Evolutionary conservation across 768 basidiomycete genomes (phyloP), one percentile per base, ranked within the genome.

Genomic region (Tulasnella sp.): DNA sequence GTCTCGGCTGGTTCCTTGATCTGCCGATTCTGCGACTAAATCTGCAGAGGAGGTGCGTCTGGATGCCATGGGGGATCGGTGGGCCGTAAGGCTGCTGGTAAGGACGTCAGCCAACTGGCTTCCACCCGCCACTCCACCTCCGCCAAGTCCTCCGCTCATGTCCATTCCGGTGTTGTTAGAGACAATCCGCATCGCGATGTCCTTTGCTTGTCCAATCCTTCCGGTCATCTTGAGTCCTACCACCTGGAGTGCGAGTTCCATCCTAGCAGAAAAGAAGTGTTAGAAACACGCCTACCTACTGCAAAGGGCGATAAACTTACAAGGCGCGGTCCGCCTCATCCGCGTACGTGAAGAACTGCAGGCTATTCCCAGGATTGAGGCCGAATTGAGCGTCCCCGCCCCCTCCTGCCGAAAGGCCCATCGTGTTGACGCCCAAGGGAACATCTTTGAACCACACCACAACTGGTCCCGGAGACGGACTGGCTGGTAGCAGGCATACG

Each of bases 191-290:
- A 96, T 92, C 19, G 96, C 96, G 48, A 98, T 93, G 79, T 95
- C 94, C 85, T 94, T 93, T 2, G 96, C 96, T 77, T 96, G 94
- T 82, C 97, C 95, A 39, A 97, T 92, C 83, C 96, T 94, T 73
- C 96, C 96, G 0, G 96, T 97, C 94, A 98, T 97, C 87, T 97
- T 96, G 81, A 98, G 87, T 0, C 97, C 97, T 24, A 98, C 96
- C 19, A 97, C 95, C 83, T 97, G 96, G 4, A 98, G 88, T 75
- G 96, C 96, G 77, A 98, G 90, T 84, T 97, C 97, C 95, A 98
- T 97, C 82, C 95, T 97, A 82, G 39, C 9, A 7, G 82, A 77
- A 77, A 36, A 73, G 71, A 81, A 80, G 48, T 27, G 79, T 74
- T 72, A 81, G 76, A 56, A 82, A 56, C 83, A 81, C 77, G 78